Evolutionary conservation across 768 basidiomycete genomes (phyloP), one percentile per base, ranked within the genome.

Genomic region (Solioccasus polychromus): DNA sequence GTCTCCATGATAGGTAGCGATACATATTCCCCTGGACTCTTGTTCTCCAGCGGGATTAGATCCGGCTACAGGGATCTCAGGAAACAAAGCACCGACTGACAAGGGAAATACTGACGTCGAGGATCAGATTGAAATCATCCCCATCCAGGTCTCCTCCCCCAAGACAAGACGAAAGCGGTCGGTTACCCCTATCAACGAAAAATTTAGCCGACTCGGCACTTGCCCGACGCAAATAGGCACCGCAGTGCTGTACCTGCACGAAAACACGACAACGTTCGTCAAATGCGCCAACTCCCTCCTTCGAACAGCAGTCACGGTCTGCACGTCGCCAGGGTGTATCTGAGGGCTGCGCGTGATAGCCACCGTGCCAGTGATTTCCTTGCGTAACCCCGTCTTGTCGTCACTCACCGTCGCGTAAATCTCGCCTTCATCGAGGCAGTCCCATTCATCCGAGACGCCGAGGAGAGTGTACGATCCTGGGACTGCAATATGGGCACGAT

Each of bases 111-210:
- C 58, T 64, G 52, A 74, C 72, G 44, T 74, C 67, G 29, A 70
- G 60, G 36, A 75, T 71, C n/a, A 77, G 31, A 54, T 75, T 76
- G 43, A 74, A 79, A 18, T 73, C 70, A 42, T 78, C 76, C 5
- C 76, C 77, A 50, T 79, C 77, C 36, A 78, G 59, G 58, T 79
- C 77, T 8, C 78, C 78, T 19, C 77, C 78, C 22, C 77, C 77
- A 14, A 79, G 69, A 47, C 67, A 69, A 10, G 73, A 74, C 1
- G 76, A 70, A 11, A 79, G 48, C 15, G 73, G 61, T 42, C 76
- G 68, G 29, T 63, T 29, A 8, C 76, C 76, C 66, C 70, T 72
- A 38, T 18, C 44, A 32, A 26, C 1, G 49, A n/a, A n/a, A n/a
- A n/a, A n/a, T n/a, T 39, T 34, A 60, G 45, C 44, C 40, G 35